Percentiles rank a stretch among this genome's conserved stretches.
These are phyloP conservation scores for Niveomyces coronatus DNA, from an alignment of 2,329 filamentous ascomycete species.

Conservation along the genomic window DNA sequence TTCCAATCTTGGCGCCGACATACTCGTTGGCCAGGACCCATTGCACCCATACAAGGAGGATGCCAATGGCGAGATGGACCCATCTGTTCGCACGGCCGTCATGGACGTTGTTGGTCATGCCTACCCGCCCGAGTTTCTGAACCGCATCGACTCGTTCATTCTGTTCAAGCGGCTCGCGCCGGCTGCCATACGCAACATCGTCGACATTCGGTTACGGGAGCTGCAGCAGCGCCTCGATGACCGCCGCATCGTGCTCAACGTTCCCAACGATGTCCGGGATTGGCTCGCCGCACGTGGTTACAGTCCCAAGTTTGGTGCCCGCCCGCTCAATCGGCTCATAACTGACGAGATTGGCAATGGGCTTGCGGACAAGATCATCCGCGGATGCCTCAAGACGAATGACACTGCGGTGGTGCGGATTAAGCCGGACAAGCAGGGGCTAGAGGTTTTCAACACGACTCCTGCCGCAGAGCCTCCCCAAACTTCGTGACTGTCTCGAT, in stretches of 20 bases:
- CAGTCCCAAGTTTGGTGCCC: slow-evolving; percentile 81
- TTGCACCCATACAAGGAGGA: slow-evolving; percentile 53
- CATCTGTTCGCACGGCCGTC: slow-evolving; percentile 65
- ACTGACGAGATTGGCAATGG: slow-evolving; percentile 81
- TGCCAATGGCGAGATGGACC: slow-evolving; percentile 57
- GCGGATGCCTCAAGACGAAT: slow-evolving; percentile 67
- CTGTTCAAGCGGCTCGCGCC: slow-evolving; percentile 80
- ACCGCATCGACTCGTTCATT: slow-evolving; percentile 94
- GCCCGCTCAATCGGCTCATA: slow-evolving; percentile 85
- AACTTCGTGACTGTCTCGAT: not conserved
- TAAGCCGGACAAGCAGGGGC: slow-evolving; percentile 47
- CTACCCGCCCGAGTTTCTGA: slow-evolving; percentile 89
- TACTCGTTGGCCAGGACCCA: slow-evolving; percentile 68
- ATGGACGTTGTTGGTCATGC: slow-evolving; percentile 72
- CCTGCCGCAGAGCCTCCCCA: not conserved
- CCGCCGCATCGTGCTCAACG: slow-evolving; percentile 66
- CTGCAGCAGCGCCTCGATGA: slow-evolving; percentile 76
- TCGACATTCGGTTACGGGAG: slow-evolving; percentile 82
- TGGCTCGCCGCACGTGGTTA: slow-evolving; percentile 90
- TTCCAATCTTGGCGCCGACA: slow-evolving; percentile 87
- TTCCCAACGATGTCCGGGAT: slow-evolving; percentile 60
- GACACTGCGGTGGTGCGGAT: slow-evolving; percentile 63
- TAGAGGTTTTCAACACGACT: slow-evolving; percentile 35
- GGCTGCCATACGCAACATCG: slow-evolving; percentile 75
- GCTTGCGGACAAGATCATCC: slow-evolving; percentile 85